Conservation (phyloP, 345 rosid genomes). For the Sapria himalayana region DNA sequence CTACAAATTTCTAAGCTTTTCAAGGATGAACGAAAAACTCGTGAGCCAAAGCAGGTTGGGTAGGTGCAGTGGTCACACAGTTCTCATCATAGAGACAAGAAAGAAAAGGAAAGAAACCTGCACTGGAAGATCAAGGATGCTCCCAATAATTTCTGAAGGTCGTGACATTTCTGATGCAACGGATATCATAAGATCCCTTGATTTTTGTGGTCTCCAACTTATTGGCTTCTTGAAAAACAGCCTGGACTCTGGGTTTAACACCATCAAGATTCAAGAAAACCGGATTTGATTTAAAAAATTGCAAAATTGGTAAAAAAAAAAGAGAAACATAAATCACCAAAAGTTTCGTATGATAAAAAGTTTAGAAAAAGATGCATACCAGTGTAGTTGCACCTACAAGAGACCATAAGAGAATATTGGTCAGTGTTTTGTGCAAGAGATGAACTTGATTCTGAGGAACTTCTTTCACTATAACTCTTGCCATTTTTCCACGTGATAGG, state of each 20-base stretch:
- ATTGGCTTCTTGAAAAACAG: constrained; percentile 78
- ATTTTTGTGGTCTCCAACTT: constrained; percentile 58
- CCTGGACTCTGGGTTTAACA: constrained; percentile 42
- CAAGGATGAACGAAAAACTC: too few relatives aligned
- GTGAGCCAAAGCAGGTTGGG: too few relatives aligned
- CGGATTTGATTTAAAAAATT: too few relatives aligned
- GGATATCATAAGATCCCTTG: constrained; percentile 83
- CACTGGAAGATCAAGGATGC: constrained; percentile 66
- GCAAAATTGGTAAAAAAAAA: constrained; percentile 6
- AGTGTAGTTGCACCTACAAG: constrained; percentile 78
- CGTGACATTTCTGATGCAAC: constrained; percentile 65
- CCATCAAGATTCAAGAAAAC: too few relatives aligned
- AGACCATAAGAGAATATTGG: constrained; percentile 67
- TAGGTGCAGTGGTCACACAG: too few relatives aligned
- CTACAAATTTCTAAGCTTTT: too few relatives aligned
- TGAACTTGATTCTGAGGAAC: constrained; percentile 21
- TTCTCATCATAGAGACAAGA: neutral
- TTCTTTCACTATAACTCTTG: constrained; percentile 27
- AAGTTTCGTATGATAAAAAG: constrained; percentile 3
- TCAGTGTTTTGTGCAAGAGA: constrained; percentile 25
- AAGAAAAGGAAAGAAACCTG: constrained; percentile 27
- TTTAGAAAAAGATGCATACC: constrained; percentile 23
- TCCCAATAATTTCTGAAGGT: constrained; percentile 36
- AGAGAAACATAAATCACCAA: constrained; percentile 5
- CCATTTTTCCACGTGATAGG: constrained; percentile 35